Conservation (phyloP, 2,329 filamentous ascomycete genomes). For the Talaromyces sp. region DNA sequence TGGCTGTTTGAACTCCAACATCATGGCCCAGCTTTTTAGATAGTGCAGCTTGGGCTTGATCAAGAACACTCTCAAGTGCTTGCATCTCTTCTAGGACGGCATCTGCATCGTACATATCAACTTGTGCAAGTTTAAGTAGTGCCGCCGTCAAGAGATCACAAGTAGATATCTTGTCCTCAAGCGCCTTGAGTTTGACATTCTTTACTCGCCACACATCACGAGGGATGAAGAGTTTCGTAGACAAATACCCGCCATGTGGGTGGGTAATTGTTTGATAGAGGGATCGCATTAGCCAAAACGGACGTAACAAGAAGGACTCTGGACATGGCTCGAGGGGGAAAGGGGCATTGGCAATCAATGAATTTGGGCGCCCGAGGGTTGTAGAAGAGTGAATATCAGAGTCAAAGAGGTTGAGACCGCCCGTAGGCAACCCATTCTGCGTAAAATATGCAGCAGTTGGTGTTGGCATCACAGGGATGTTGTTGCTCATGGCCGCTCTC, state of each 20-base stretch:
- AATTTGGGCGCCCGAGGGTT: conserved; percentile 67
- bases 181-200: conserved; percentile 84
- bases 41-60: conserved; percentile 77
- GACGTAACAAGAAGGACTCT: conserved; percentile 82
- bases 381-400: conserved; percentile 72
- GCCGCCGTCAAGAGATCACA: conserved; percentile 91
- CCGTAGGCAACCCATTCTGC: conserved; percentile 59
- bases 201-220: conserved; percentile 92
- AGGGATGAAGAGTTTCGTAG: conserved; percentile 87
- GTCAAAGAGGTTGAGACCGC: conserved; percentile 81
- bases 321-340: conserved; percentile 88
- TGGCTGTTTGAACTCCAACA: conserved; percentile 77
- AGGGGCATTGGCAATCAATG: conserved; percentile 66
- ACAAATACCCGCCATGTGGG: conserved; percentile 87
- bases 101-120: conserved; percentile 89
- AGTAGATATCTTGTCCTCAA: conserved; percentile 92
- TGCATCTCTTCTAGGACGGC: conserved; percentile 95
- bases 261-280: conserved; percentile 91
- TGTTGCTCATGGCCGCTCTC: conserved; percentile 53
- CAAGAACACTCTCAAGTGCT: conserved; percentile 78
- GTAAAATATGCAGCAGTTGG: conserved; percentile 66
- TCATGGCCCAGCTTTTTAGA: conserved; percentile 88
- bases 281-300: conserved; percentile 96
- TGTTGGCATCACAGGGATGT: conserved; percentile 67
- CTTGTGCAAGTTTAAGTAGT: conserved; percentile 76